Evolutionary conservation across 768 basidiomycete genomes (phyloP).

Genomic region (Termitomyces sp.): DNA sequence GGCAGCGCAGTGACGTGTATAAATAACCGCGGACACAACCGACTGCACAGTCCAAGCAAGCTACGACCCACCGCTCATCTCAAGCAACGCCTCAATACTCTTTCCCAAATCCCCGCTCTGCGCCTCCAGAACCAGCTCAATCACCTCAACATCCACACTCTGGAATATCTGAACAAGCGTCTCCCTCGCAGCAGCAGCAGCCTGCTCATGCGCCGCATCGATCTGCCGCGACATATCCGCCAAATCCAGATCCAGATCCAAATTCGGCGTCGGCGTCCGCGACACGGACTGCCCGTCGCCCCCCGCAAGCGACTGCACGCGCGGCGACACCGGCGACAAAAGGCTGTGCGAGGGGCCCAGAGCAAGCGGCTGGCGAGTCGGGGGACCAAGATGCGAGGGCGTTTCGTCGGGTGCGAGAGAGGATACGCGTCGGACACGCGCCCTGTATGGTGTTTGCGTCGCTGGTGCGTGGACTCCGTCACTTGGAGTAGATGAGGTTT

Average conservation of each 20-base stretch:
- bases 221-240: slow-evolving; percentile 69
- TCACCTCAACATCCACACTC: slow-evolving; percentile 69
- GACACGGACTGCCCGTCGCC: slow-evolving; percentile 38
- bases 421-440: slow-evolving; percentile 51
- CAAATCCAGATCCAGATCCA: slow-evolving; percentile 67
- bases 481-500: slow-evolving; percentile 32
- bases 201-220: slow-evolving; percentile 71
- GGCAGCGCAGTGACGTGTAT: background rate
- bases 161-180: slow-evolving; percentile 92
- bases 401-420: slow-evolving; percentile 40
- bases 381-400: slow-evolving; percentile 40
- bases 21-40: no score
- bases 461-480: slow-evolving; percentile 29
- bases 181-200: slow-evolving; percentile 62
- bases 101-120: slow-evolving; percentile 83
- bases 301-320: slow-evolving; percentile 34
- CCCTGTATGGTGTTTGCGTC: slow-evolving; percentile 69
- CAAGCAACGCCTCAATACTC: slow-evolving; percentile 82
- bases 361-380: slow-evolving; percentile 42
- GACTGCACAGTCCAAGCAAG: no score
- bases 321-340: slow-evolving; percentile 30
- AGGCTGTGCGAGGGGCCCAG: slow-evolving; percentile 43
- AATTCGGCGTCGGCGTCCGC: slow-evolving; percentile 61
- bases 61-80: slow-evolving; percentile 52
- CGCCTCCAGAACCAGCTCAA: slow-evolving; percentile 87